Conservation (phyloP, 2,329 filamentous ascomycete genomes). For the Leptodontidium sp. region DNA sequence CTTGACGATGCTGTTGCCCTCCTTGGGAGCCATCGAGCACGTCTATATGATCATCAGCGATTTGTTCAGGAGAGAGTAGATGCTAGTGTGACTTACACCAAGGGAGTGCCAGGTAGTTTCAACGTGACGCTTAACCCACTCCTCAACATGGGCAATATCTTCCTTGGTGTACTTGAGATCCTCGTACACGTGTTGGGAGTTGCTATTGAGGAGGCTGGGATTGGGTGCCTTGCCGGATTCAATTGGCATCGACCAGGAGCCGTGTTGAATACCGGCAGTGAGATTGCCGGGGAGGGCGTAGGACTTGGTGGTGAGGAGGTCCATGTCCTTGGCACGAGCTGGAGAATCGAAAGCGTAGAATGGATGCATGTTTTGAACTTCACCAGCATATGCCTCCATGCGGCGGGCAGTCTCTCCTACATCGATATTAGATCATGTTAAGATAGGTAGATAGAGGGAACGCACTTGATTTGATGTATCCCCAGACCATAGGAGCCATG, state of each 20-base stretch:
- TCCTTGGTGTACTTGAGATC: slow-evolving; percentile 71
- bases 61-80: neutral
- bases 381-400: slow-evolving; percentile 60
- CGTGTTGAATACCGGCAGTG: slow-evolving; percentile 53
- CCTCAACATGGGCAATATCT: slow-evolving; percentile 58
- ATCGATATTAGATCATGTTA: slow-evolving; percentile 55
- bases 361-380: slow-evolving; percentile 66
- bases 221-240: slow-evolving; percentile 58
- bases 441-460: slow-evolving; percentile 52
- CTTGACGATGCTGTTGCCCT: slow-evolving; percentile 76
- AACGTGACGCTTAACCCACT: slow-evolving; percentile 68
- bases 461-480: slow-evolving; percentile 60
- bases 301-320: slow-evolving; percentile 76
- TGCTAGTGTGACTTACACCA: slow-evolving; percentile 49
- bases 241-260: slow-evolving; percentile 71
- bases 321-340: slow-evolving; percentile 75
- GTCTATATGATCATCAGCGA: slow-evolving; percentile 50
- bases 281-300: slow-evolving; percentile 68
- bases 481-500: slow-evolving; percentile 87
- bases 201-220: slow-evolving; percentile 66
- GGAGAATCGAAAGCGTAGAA: slow-evolving; percentile 76
- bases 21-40: slow-evolving; percentile 51
- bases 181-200: slow-evolving; percentile 65
- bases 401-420: slow-evolving; percentile 68
- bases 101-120: slow-evolving; percentile 51